Conservation (phyloP, 495 filamentous ascomycete species). For the Penicillium lividum region DNA sequence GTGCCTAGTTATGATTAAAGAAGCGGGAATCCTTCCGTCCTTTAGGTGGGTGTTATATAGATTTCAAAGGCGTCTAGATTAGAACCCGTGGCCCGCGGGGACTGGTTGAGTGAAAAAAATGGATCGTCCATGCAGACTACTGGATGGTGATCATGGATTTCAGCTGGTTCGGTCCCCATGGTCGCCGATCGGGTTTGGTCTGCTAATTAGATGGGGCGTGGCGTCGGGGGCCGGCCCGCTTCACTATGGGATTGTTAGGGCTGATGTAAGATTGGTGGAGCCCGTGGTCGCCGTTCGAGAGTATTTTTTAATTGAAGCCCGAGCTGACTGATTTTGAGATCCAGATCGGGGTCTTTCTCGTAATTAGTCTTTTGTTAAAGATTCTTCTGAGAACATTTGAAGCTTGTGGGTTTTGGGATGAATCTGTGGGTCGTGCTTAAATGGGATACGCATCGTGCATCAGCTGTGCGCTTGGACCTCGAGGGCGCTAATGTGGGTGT, state of each 20-base stretch:
- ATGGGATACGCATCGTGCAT: not conserved
- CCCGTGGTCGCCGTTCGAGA: conserved; percentile 5
- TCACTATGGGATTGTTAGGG: conserved; percentile 3
- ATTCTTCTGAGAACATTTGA: not conserved
- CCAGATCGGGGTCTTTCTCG: not conserved
- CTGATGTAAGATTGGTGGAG: conserved; percentile 11
- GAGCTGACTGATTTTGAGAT: not conserved
- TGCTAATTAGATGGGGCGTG: not conserved
- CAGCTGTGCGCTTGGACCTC: not conserved
- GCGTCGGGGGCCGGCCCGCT: conserved; percentile 1
- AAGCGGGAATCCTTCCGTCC: no score
- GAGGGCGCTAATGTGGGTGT: not conserved
- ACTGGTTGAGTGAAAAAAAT: not conserved
- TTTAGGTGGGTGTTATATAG: not conserved
- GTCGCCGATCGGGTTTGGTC: conserved; percentile 3
- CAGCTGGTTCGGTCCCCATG: not conserved
- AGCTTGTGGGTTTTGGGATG: not conserved
- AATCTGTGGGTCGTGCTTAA: not conserved
- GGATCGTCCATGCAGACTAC: no score
- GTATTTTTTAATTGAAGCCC: not conserved
- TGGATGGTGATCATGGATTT: not conserved
- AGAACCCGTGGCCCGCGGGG: not conserved
- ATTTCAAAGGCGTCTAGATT: not conserved
- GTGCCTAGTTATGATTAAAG: not conserved
- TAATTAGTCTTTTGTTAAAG: not conserved